A percentile compares a stretch with the other conserved stretches of the same genome.
Conservation (phyloP, 495 filamentous ascomycete genomes). For the Pyronema domesticum region DNA sequence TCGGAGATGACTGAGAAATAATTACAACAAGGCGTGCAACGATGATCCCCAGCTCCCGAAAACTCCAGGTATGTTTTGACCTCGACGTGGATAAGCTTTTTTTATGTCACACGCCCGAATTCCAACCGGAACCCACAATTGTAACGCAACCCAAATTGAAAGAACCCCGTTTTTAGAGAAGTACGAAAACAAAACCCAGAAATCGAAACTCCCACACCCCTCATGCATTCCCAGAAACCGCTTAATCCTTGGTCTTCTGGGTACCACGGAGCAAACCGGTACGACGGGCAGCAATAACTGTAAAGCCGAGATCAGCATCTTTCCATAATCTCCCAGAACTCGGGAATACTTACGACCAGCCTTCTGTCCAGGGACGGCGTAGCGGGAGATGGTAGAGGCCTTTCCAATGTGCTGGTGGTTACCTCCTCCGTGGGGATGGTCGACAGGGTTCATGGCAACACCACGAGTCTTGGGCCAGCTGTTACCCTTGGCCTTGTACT, state of each 20-base stretch:
- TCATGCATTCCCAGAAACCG: conserved; percentile 3
- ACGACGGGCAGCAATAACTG: conserved; percentile 85
- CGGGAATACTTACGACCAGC: conserved; percentile 41
- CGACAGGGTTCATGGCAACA: conserved; percentile 99
- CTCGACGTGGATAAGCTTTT: neutral
- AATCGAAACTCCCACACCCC: conserved; percentile 15
- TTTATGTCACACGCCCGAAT: neutral
- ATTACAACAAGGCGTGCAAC: too few species aligned
- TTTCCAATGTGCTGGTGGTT: conserved; percentile 99
- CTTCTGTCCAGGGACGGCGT: conserved; percentile 96
- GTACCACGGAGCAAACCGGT: conserved; percentile 98
- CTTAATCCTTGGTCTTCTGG: conserved; percentile 95
- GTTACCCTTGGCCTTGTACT: conserved; percentile 99
- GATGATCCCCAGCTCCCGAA: too few species aligned
- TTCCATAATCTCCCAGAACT: neutral
- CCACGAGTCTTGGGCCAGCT: conserved; percentile 99
- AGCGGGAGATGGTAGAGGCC: conserved; percentile 96
- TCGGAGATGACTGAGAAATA: too few species aligned
- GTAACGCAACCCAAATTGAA: conserved; percentile 1
- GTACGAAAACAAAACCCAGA: conserved; percentile 17
- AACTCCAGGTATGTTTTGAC: too few species aligned
- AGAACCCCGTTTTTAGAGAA: conserved; percentile 5
- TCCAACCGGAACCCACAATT: neutral
- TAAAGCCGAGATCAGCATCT: neutral
- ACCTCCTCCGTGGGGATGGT: conserved; percentile 99